Base-by-base conservation (phyloP, 352 stramenopile species). In the Pythium oligandrum region DNA sequence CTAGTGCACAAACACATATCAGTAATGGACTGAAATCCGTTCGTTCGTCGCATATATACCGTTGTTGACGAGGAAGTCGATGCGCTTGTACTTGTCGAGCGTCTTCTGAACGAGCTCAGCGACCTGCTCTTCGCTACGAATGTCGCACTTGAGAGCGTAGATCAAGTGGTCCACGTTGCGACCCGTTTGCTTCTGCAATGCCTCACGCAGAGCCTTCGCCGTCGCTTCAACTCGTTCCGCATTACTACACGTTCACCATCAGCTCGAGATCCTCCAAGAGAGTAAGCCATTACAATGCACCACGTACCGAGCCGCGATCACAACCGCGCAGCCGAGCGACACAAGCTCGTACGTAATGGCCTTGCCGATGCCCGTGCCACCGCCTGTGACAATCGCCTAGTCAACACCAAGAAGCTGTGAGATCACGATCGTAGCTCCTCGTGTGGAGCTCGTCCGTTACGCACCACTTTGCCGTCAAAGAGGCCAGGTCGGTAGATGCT, bases 21-120 rank as follows among this genome's bases (percentile, higher is more conserved):
- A 26, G 17, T 26, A 26, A 26, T 26, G 17, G 17, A 26, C 17
- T 26, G 17, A 26, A 26, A 26, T 26, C 17, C 17, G 17, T 26
- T 26, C 17, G 17, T 0, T 26, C 17, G 17, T 26, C 17, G 46
- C 26, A 30, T 9, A 44, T 44, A 30, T 10, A 76, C 71, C 88
- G 61, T 97, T 97, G 69, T 97, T 97, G n/a, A 98, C 83, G 12
- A 97, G 63, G 45, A 96, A 85, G 64, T 97, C 74, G n/a, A 98
- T 65, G 11, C 71, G 64, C 40, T 80, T 71, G 59, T 86, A 93
- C 35, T 70, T 78, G 52, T 83, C 66, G 12, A 97, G 49, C 17
- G 67, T 75, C 38, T 69, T 67, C 17, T 75, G 64, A 34, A 93
- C 66, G 47, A 96, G 64, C 44, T 66, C 63, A 6, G 69, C 64